Base-by-base conservation (phyloP, 306 rosid genomes). In the Hippophae gyantsensis region DNA sequence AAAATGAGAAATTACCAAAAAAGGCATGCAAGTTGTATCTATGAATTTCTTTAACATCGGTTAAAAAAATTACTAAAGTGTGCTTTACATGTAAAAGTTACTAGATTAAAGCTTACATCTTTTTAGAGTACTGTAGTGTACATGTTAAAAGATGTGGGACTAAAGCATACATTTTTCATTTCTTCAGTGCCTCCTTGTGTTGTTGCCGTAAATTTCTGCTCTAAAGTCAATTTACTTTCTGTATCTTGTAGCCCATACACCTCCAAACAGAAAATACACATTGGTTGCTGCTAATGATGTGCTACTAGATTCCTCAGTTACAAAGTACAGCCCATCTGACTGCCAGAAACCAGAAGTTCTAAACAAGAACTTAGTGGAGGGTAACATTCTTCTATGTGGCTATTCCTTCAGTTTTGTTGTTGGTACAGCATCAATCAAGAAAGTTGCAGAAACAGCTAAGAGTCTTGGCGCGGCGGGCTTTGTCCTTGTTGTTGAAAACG, bases 331-430 rank as follows among this genome's bases (percentile, higher is more conserved):
- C 74, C 89, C 95, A 66, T 84, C 97, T 0, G 99, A 93, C 72
- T 93, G 99, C 80, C 99, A 93, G 78, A 84, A 68, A 69, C 94
- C 95, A 59, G 99, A 93, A 65, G 78, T 89, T 76, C 74, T 93
- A 60, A 93, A 89, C 74, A 89, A 93, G 81, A 80, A 81, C 43
- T 77, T 89, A 80, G 82, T 93, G 66, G 78, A 84, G 82, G 99
- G 99, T 42, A 93, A 86, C 62, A 85, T 93, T 77, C 94, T 93
- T 75, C 94, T 93, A 5, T 93, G 99, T 79, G 99, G 99, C 69
- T 93, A 93, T 81, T 93, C 99, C 63, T 93, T 86, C 79, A 89
- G 86, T 79, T 93, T 93, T 70, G 87, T 89, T 65, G 78, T 43
- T 48, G 97, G 97, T 63, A 53, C 99, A 47, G 93, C 99, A 63